Base-by-base conservation (phyloP, 176 grass and related monocot species). In the Oropetium thomaeum region DNA sequence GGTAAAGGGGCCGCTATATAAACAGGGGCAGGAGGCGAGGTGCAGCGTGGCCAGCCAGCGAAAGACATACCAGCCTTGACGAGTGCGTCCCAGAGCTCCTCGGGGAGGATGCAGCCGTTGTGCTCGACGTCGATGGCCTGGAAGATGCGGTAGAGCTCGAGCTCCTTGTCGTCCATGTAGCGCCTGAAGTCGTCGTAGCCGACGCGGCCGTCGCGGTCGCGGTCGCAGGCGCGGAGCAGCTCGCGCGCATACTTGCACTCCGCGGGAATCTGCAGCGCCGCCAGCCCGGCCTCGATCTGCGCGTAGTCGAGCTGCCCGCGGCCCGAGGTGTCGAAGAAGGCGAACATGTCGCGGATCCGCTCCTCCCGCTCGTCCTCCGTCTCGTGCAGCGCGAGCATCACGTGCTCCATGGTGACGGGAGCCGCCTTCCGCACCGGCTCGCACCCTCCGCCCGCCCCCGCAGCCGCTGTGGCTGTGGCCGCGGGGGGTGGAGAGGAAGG, bases 71-170 rank as follows among this genome's bases (percentile, higher is more conserved):
- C 94, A 57, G 94, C 90, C 86, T 91, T 89, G 86, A 97, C 75
- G 68, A 97, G 94, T 8, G 94, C 94, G 53, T 89, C 88, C 94
- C 94, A 97, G 31, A 97, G 90, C 86, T 97, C 94, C 81, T 97
- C 94, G 13, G 94, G 94, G 40, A 97, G 87, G 78, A 97, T 97
- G 78, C 94, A 97, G 0, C 94, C 94, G 43, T 91, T 93, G 69
- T 97, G 94, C 86, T 93, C 88, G 61, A 97, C 94, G 79, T 97
- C 94, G 62, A 97, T 97, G 79, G 94, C 94, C 89, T 97, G 90
- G 84, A 97, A 97, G 64, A 97, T 97, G 77, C 88, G 88, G 82
- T 97, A 97, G 74, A 97, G 83, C 83, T 97, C 94, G 77, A 97
- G 89, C 86, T 97, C 94, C 86, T 97, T 97, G 65, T 88, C 90